Conservation (phyloP, 2,329 filamentous ascomycete genomes). For the Nothophoma quercina region DNA sequence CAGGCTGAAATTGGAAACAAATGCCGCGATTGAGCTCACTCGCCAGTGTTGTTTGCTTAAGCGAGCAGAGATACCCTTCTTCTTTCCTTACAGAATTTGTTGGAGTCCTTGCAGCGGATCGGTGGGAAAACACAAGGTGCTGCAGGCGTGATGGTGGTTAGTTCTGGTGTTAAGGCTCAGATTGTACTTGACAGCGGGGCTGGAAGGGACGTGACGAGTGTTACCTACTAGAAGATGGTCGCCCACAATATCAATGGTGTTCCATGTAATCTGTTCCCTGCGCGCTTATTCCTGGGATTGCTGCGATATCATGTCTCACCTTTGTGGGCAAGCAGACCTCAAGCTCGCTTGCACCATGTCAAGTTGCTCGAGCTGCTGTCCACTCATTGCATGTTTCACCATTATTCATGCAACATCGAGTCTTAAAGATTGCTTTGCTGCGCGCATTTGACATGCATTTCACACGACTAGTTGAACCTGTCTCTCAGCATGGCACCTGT, state of each 20-base stretch:
- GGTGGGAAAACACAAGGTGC: slow-evolving; percentile 26
- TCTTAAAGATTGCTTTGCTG: slow-evolving; percentile 12
- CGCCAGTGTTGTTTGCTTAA: slow-evolving; percentile 44
- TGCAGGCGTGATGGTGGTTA: slow-evolving; percentile 21
- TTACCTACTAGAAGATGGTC: slow-evolving; percentile 44
- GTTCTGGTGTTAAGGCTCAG: slow-evolving; percentile 34
- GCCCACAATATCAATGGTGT: slow-evolving; percentile 36
- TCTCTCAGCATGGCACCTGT: slow-evolving; percentile 35
- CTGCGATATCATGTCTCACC: slow-evolving; percentile 38
- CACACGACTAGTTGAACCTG: slow-evolving; percentile 6
- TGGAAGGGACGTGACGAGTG: slow-evolving; percentile 43
- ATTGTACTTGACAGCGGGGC: slow-evolving; percentile 44
- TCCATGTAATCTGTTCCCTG: slow-evolving; percentile 22
- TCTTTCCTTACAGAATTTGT: slow-evolving; percentile 13
- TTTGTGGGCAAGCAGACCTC: slow-evolving; percentile 19
- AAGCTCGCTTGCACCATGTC: neutral
- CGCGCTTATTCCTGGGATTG: slow-evolving; percentile 7
- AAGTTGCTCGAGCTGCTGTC: slow-evolving; percentile 18
- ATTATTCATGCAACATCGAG: slow-evolving; percentile 16
- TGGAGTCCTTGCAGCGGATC: slow-evolving; percentile 18
- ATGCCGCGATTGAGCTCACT: slow-evolving; percentile 43
- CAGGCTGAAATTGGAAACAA: slow-evolving; percentile 48
- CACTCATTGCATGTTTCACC: slow-evolving; percentile 37
- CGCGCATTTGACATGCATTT: slow-evolving; percentile 4
- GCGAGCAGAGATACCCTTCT: slow-evolving; percentile 50